These are phyloP conservation scores for Hemileia vastatrix DNA, from an alignment of 1,284 basidiomycete species.

Conservation along the genomic window DNA sequence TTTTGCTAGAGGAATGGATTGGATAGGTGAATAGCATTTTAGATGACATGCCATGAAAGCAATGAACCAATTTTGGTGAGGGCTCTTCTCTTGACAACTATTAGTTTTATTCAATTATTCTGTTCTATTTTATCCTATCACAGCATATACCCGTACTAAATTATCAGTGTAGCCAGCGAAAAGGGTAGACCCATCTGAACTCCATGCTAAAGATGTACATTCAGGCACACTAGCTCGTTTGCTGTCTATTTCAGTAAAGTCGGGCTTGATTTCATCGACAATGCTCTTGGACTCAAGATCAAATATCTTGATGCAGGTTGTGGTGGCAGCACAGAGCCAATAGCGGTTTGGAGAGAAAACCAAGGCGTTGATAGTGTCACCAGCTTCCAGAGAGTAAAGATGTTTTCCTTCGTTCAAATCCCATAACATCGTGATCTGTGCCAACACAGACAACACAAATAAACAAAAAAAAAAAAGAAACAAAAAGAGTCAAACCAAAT, in stretches of 20 bases:
- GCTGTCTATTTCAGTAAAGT: slow-evolving; percentile 63
- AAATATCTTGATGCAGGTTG: slow-evolving; percentile 98
- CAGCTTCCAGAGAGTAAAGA: slow-evolving; percentile 98
- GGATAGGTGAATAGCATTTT: too few relatives aligned
- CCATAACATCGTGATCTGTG: slow-evolving; percentile 96
- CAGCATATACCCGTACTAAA: slow-evolving; percentile 46
- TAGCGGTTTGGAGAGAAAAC: slow-evolving; percentile 99
- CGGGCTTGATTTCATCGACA: slow-evolving; percentile 95
- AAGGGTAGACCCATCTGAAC: slow-evolving; percentile 72
- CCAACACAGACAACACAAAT: background rate
- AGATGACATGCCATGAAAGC: too few relatives aligned
- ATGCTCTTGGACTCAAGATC: slow-evolving; percentile 89
- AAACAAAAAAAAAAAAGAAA: background rate
- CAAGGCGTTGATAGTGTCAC: slow-evolving; percentile 96
- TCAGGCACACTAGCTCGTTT: slow-evolving; percentile 78
- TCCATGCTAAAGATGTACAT: slow-evolving; percentile 97
- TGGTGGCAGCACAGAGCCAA: slow-evolving; percentile 98
- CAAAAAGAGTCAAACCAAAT: background rate
- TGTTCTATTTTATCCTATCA: slow-evolving; percentile 27
- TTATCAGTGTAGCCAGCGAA: slow-evolving; percentile 44
- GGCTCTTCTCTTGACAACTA: too few relatives aligned
- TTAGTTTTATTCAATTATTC: too few relatives aligned
- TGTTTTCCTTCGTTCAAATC: slow-evolving; percentile 99
- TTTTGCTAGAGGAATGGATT: too few relatives aligned
- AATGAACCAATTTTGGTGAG: too few relatives aligned